These are phyloP conservation scores for Apiospora sp. DNA, from an alignment of 2,329 filamentous ascomycete genomes.

Conservation along the genomic window DNA sequence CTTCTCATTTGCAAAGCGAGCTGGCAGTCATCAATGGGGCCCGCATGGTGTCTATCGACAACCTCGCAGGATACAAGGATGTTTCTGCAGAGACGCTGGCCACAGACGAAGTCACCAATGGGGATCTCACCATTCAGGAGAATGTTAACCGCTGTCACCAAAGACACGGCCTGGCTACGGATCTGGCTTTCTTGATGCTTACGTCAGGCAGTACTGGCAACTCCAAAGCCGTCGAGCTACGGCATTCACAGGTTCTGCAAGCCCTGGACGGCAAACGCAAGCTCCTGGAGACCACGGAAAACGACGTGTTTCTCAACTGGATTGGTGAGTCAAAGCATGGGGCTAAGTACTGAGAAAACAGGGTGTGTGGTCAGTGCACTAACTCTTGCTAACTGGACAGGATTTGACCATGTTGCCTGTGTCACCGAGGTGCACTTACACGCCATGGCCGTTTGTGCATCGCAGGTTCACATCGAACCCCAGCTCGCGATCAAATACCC, in stretches of 20 bases:
- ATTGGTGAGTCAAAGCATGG: conserved; percentile 40
- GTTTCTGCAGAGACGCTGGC: too few species aligned
- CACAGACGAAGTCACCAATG: not conserved
- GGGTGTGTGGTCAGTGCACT: not conserved
- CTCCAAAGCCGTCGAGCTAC: conserved; percentile 52
- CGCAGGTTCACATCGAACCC: conserved; percentile 50
- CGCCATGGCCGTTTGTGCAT: conserved; percentile 44
- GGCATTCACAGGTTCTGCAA: conserved; percentile 46
- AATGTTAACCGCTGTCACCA: not conserved
- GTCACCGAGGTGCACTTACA: conserved; percentile 56
- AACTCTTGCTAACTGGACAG: not conserved
- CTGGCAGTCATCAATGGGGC: not conserved
- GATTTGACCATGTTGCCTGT: conserved; percentile 55
- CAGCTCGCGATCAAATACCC: conserved; percentile 45
- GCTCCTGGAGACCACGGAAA: conserved; percentile 36
- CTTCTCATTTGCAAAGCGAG: not conserved
- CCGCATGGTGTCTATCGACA: not conserved
- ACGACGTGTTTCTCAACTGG: conserved; percentile 49
- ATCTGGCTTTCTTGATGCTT: conserved; percentile 49
- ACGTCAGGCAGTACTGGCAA: conserved; percentile 54
- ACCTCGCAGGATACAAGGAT: not conserved
- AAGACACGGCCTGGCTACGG: not conserved
- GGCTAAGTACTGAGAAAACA: not conserved
- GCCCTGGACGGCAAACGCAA: conserved; percentile 45
- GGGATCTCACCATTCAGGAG: not conserved